Evolutionary conservation across 2,329 filamentous ascomycete genomes (phyloP).

Genomic region (Cercospora brassicicola): DNA sequence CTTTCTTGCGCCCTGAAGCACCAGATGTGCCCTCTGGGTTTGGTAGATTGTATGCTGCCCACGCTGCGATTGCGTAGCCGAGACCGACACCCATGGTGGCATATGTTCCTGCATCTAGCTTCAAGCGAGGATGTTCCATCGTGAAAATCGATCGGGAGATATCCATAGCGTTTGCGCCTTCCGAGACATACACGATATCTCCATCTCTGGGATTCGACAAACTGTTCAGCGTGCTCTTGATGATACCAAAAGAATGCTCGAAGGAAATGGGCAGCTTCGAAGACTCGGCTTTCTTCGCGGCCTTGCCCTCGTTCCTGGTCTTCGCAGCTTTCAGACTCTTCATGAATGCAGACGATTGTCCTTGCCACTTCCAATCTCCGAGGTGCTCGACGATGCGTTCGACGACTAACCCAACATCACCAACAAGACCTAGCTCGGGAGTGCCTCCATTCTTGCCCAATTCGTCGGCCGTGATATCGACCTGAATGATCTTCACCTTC

Average conservation of each 20-base stretch:
- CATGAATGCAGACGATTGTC: constrained; percentile 39
- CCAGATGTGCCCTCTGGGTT: constrained; percentile 41
- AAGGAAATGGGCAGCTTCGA: constrained; percentile 51
- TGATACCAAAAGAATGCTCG: constrained; percentile 54
- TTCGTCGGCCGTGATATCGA: constrained; percentile 57
- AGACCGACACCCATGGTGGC: constrained; percentile 62
- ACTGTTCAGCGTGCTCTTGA: constrained; percentile 52
- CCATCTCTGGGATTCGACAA: constrained; percentile 50
- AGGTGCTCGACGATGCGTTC: constrained; percentile 49
- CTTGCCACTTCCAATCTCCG: constrained; percentile 48
- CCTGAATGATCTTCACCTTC: constrained; percentile 55
- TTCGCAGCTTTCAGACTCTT: constrained; percentile 40
- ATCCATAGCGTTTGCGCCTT: constrained; percentile 63
- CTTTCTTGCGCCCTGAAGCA: constrained; percentile 47
- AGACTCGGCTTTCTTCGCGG: constrained; percentile 45
- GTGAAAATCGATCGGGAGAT: constrained; percentile 58
- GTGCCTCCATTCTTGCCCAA: constrained; percentile 54
- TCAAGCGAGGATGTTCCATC: constrained; percentile 55
- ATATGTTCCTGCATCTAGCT: constrained; percentile 59
- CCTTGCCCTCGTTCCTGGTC: constrained; percentile 51
- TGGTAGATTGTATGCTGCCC: constrained; percentile 55
- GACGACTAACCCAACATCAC: constrained; percentile 54
- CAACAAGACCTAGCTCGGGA: constrained; percentile 52
- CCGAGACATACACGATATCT: constrained; percentile 57
- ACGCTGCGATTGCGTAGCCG: constrained; percentile 58